Conservation (phyloP, 192 early-diverging fungal species). For the Backusella luteola region DNA sequence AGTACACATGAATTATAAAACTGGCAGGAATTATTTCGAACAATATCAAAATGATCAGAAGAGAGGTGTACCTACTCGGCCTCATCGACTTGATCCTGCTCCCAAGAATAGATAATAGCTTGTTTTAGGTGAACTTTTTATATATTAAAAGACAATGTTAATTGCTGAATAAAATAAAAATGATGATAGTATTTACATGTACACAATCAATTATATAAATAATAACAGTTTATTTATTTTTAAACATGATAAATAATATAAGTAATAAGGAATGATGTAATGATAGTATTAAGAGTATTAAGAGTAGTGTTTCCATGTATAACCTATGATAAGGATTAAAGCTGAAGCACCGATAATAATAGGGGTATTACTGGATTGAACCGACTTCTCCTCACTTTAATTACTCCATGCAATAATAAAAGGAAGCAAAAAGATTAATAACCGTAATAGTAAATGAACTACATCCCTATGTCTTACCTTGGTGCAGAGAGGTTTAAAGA, state of each 20-base stretch:
- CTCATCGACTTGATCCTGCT: no score
- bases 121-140: no score
- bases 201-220: no score
- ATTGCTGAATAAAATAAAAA: no score
- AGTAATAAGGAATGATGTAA: neutral
- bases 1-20: no score
- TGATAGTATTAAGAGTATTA: neutral
- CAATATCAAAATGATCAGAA: no score
- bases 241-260: neutral
- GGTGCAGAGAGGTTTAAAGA: neutral
- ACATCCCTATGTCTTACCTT: neutral
- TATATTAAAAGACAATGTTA: no score
- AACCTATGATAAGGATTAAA: neutral
- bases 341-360: neutral
- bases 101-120: no score
- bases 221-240: neutral
- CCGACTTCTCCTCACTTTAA: neutral
- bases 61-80: no score
- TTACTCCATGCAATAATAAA: neutral
- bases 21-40: no score
- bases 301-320: neutral
- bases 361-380: neutral
- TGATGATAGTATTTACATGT: no score
- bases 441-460: neutral
- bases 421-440: neutral